Conservation (phyloP, 2,329 filamentous ascomycete genomes). For the Aspergillus uvarum region DNA sequence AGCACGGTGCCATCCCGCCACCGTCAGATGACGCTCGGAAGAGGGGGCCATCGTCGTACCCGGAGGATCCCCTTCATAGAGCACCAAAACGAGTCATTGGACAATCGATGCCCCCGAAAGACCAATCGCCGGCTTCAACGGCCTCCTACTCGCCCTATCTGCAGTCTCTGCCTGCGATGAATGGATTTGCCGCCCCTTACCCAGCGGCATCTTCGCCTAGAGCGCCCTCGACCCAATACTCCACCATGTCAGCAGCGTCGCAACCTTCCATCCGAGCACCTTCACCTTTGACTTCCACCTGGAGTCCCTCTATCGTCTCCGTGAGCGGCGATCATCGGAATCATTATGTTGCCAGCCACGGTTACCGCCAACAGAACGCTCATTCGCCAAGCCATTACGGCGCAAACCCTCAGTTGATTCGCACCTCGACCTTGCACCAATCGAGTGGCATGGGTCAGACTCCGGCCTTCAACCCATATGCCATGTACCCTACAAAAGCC, state of each 20-base stretch:
- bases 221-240: slow-evolving; percentile 43
- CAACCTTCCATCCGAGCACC: slow-evolving; percentile 49
- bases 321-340: slow-evolving; percentile 47
- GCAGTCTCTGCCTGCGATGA: slow-evolving; percentile 48
- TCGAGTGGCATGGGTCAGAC: slow-evolving; percentile 49
- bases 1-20: slow-evolving; percentile 46
- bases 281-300: slow-evolving; percentile 49
- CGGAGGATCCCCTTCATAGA: slow-evolving; percentile 48
- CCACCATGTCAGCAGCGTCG: slow-evolving; percentile 38
- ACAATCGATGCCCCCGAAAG: slow-evolving; percentile 50
- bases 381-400: slow-evolving; percentile 47
- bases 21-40: slow-evolving; percentile 52
- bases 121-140: slow-evolving; percentile 54
- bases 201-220: slow-evolving; percentile 42
- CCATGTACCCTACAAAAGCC: slow-evolving; percentile 80
- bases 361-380: slow-evolving; percentile 39
- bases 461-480: slow-evolving; percentile 71
- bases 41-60: slow-evolving; percentile 56
- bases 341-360: slow-evolving; percentile 42
- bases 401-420: slow-evolving; percentile 60
- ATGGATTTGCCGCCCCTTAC: slow-evolving; percentile 41
- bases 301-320: slow-evolving; percentile 50
- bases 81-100: slow-evolving; percentile 50
- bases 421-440: slow-evolving; percentile 66
- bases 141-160: slow-evolving; percentile 52